These are phyloP conservation scores for Phoma sp. DNA, from an alignment of 2,329 filamentous ascomycete genomes.

Conservation along the genomic window DNA sequence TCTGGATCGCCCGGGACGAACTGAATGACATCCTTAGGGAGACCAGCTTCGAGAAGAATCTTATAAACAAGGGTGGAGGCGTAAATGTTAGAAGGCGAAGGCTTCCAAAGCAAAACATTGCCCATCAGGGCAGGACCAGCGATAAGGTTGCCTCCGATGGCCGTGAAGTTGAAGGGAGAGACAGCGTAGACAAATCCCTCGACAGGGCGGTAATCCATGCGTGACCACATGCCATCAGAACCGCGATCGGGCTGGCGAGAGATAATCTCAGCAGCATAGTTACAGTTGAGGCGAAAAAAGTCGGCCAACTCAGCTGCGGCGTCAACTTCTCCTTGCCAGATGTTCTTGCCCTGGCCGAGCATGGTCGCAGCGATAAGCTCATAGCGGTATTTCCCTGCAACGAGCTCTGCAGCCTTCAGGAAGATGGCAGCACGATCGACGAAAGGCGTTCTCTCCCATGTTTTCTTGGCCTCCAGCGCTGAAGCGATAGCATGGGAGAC, in stretches of 20 bases:
- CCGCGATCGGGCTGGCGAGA: conserved; percentile 83
- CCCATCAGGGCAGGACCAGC: conserved; percentile 84
- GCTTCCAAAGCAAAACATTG: conserved; percentile 96
- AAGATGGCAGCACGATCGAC: conserved; percentile 90
- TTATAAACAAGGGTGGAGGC: conserved; percentile 88
- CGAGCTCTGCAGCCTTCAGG: conserved; percentile 89
- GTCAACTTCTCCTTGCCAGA: conserved; percentile 97
- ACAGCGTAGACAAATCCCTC: conserved; percentile 95
- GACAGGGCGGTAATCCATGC: conserved; percentile 83
- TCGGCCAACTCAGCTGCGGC: conserved; percentile 88
- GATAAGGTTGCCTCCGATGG: conserved; percentile 85
- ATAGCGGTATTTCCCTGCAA: conserved; percentile 89
- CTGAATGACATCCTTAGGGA: conserved; percentile 86
- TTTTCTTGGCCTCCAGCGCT: conserved; percentile 79
- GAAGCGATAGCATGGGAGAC: conserved; percentile 79
- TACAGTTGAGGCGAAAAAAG: conserved; percentile 88
- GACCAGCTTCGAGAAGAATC: conserved; percentile 88
- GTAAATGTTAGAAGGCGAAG: conserved; percentile 80
- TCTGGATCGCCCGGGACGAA: conserved; percentile 88
- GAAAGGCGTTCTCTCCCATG: conserved; percentile 86
- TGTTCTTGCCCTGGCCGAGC: conserved; percentile 95
- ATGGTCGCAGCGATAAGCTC: conserved; percentile 95
- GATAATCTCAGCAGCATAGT: conserved; percentile 89
- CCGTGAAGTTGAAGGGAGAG: conserved; percentile 95
- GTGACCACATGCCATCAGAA: conserved; percentile 80